A percentile compares a stretch with the other conserved stretches of the same genome.
Evolutionary conservation across 768 basidiomycete species (phyloP).

Genomic region (Collybia mongolica): DNA sequence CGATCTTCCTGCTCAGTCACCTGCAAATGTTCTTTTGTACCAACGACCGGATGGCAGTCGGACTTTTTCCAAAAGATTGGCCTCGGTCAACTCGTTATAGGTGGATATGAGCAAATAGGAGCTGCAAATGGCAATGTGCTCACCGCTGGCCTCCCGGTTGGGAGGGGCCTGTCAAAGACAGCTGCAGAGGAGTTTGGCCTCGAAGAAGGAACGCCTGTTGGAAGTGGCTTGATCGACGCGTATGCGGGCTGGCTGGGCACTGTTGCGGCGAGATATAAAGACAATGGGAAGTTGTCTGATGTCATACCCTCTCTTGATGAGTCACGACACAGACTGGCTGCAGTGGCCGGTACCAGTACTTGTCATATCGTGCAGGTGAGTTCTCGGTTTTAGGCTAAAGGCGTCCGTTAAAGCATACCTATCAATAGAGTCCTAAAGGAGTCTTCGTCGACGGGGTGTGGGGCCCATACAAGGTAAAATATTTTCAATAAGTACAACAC

Average conservation of each 20-base stretch:
- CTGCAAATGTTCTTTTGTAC: slow-evolving; percentile 95
- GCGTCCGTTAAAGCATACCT: neutral
- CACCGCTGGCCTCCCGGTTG: slow-evolving; percentile 85
- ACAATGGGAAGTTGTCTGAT: slow-evolving; percentile 49
- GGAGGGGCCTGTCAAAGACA: slow-evolving; percentile 70
- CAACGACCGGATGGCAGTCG: slow-evolving; percentile 82
- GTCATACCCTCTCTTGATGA: slow-evolving; percentile 66
- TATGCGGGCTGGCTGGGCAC: slow-evolving; percentile 99
- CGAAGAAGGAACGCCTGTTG: slow-evolving; percentile 84
- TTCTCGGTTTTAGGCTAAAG: neutral
- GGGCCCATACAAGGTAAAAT: slow-evolving; percentile 82
- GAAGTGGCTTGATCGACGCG: slow-evolving; percentile 95
- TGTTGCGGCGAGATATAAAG: slow-evolving; percentile 72
- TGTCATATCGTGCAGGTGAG: slow-evolving; percentile 89
- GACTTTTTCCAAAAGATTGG: slow-evolving; percentile 89
- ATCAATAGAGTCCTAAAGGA: slow-evolving; percentile 65
- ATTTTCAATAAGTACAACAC: neutral
- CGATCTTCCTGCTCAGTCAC: slow-evolving; percentile 92
- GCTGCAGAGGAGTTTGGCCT: slow-evolving; percentile 89
- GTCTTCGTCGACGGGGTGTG: slow-evolving; percentile 91
- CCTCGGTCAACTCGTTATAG: slow-evolving; percentile 63
- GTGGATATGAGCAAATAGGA: slow-evolving; percentile 76
- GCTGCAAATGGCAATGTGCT: slow-evolving; percentile 61
- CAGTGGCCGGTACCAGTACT: slow-evolving; percentile 94
- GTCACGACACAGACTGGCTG: slow-evolving; percentile 80